These are phyloP conservation scores for Talaromyces sp. DNA, from an alignment of 2,329 filamentous ascomycete genomes.

Conservation along the genomic window DNA sequence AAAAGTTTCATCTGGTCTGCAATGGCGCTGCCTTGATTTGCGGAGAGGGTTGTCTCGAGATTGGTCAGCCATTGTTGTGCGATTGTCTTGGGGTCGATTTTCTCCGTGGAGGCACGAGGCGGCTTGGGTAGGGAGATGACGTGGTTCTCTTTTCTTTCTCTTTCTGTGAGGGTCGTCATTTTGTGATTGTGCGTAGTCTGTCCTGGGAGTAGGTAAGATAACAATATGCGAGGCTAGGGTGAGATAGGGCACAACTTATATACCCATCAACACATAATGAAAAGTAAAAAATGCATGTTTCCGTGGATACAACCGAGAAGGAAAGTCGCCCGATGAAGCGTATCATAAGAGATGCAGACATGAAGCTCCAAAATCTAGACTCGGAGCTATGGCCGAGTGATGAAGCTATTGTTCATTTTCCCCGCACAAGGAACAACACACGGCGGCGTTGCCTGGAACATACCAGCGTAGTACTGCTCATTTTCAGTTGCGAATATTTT, in stretches of 20 bases:
- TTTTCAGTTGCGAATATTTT: neutral
- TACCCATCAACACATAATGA: neutral
- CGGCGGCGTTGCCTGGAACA: neutral
- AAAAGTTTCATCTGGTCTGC: slow-evolving; percentile 32
- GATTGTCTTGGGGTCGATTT: slow-evolving; percentile 25
- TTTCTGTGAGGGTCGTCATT: slow-evolving; percentile 11
- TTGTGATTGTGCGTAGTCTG: neutral
- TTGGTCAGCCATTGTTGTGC: slow-evolving; percentile 34
- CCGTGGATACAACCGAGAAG: neutral
- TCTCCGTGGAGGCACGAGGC: slow-evolving; percentile 15
- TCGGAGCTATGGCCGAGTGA: neutral
- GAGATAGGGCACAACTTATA: neutral
- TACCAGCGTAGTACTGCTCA: neutral
- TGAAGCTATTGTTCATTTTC: neutral
- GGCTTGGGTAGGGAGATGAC: slow-evolving; percentile 32
- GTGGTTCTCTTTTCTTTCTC: slow-evolving; percentile 21
- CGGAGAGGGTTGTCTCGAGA: slow-evolving; percentile 26
- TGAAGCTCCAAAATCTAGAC: neutral
- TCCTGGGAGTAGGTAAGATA: neutral
- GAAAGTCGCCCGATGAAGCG: slow-evolving; percentile 7
- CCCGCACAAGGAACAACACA: neutral
- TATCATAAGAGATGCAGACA: neutral
- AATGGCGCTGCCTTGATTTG: slow-evolving; percentile 20
- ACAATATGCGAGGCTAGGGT: neutral
- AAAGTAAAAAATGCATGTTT: neutral